Conservation (phyloP, 805 yeast genomes). For the Wickerhamiella sorbophila region DNA sequence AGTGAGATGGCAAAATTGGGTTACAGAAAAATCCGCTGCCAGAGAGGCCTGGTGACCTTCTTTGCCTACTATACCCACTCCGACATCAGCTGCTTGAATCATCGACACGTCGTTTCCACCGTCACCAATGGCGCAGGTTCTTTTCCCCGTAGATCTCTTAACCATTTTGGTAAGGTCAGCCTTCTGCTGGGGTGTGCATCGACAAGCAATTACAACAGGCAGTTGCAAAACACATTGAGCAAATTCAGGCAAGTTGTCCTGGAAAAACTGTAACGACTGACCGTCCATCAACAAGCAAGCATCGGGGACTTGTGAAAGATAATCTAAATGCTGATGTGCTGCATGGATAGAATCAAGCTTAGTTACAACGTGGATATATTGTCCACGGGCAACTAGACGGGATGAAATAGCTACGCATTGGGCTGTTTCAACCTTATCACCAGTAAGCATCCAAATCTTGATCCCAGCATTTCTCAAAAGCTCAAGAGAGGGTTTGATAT, state of each 20-base stretch:
- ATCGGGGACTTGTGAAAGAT: conserved; percentile 45
- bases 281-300: conserved; percentile 86
- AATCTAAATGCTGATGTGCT: conserved; percentile 67
- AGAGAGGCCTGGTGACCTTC: conserved; percentile 96
- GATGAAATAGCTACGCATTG: conserved; percentile 96
- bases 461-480: conserved; percentile 89
- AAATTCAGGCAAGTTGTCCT: conserved; percentile 50
- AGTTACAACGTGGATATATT: conserved; percentile 76
- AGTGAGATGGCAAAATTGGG: conserved; percentile 79
- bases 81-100: conserved; percentile 98
- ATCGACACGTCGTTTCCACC: conserved; percentile 98
- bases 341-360: conserved; percentile 42
- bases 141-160: conserved; percentile 61
- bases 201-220: conserved; percentile 95
- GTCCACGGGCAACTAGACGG: conserved; percentile 83
- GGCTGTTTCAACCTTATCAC: conserved; percentile 98
- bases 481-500: conserved; percentile 86
- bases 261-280: conserved; percentile 61
- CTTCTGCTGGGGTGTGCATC: conserved; percentile 97
- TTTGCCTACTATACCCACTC: conserved; percentile 97
- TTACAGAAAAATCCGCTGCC: conserved; percentile 91
- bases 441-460: conserved; percentile 98
- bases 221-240: conserved; percentile 60
- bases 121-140: conserved; percentile 97
- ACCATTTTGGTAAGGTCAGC: conserved; percentile 85